phyloP scores from a whole-genome alignment of 2,329 filamentous ascomycete genomes.

The Didymella exigua region DNA sequence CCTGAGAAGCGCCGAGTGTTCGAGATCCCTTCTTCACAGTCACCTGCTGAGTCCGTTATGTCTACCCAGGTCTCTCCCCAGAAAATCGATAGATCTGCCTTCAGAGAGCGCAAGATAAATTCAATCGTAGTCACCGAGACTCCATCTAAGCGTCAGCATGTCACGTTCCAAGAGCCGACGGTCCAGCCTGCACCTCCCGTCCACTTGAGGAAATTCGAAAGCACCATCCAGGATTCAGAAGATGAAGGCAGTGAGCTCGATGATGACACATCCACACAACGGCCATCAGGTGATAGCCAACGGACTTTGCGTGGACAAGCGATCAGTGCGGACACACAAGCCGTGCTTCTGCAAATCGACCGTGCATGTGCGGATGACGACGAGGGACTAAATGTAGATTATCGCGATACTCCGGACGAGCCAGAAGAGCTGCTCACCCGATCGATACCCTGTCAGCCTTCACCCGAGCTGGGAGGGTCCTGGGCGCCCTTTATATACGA shows the following conservation, averaged over 20 bases:
- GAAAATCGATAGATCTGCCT: conserved; percentile 21
- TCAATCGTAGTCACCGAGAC: conserved; percentile 22
- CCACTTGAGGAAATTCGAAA: conserved; percentile 32
- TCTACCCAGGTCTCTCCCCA: conserved; percentile 36
- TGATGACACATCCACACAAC: conserved; percentile 13
- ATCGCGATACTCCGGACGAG: conserved; percentile 19
- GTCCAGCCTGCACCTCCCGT: conserved; percentile 21
- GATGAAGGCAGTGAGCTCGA: conserved; percentile 38
- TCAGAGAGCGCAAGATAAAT: conserved; percentile 25
- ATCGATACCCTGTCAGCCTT: conserved; percentile 8
- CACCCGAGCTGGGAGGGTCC: conserved; percentile 30
- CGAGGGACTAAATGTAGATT: background rate
- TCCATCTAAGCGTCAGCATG: conserved; percentile 40
- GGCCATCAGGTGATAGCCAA: background rate
- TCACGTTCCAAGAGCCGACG: conserved; percentile 29
- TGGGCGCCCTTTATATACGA: conserved; percentile 14
- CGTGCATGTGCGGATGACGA: conserved; percentile 28
- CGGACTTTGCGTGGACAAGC: background rate
- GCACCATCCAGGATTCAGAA: conserved; percentile 42
- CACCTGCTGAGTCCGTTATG: conserved; percentile 37
- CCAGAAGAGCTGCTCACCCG: background rate
- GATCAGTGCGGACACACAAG: conserved; percentile 36
- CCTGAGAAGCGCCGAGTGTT: conserved; percentile 39
- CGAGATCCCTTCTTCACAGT: conserved; percentile 47
- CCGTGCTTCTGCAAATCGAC: conserved; percentile 34